Evolutionary conservation across 306 rosid species (phyloP).

Genomic region (Begonia loranthoides): DNA sequence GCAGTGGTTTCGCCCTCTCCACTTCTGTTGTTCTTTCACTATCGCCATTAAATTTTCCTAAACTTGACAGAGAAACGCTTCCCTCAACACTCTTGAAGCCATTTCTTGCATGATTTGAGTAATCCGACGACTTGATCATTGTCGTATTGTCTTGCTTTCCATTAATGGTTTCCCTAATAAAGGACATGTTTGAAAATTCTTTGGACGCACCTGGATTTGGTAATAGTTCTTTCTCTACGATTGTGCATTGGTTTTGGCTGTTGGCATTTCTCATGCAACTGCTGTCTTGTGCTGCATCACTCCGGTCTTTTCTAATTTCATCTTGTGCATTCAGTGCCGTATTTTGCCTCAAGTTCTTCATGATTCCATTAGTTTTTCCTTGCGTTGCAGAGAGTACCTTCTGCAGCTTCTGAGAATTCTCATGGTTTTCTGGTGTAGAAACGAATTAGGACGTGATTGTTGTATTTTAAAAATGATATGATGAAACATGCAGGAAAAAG

Average conservation of each 20-base stretch:
- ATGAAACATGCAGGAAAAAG: neutral
- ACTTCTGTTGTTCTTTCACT: constrained; percentile 5
- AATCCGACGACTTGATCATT: constrained; percentile 9
- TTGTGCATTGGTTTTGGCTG: constrained; percentile 10
- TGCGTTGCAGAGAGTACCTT: constrained; percentile 13
- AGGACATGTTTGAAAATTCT: constrained; percentile 6
- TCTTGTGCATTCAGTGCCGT: constrained; percentile 9
- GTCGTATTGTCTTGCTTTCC: constrained; percentile 13
- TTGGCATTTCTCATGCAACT: constrained; percentile 11
- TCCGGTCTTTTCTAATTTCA: constrained; percentile 15
- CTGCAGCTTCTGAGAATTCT: constrained; percentile 10
- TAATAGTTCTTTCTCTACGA: constrained; percentile 14
- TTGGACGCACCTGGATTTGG: constrained; percentile 5
- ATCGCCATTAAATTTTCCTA: constrained; percentile 13
- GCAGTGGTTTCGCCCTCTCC: constrained; percentile 13
- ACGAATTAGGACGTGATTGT: neutral
- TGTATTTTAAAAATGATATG: neutral
- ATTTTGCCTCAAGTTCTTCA: constrained; percentile 20
- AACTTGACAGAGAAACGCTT: constrained; percentile 9
- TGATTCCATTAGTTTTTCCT: constrained; percentile 38
- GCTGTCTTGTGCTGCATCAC: constrained; percentile 9
- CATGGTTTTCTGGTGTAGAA: constrained; percentile 24
- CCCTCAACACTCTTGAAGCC: constrained; percentile 8
- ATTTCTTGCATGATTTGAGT: neutral
- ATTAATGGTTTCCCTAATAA: constrained; percentile 4